Percentiles rank a stretch among this genome's conserved stretches.
Evolutionary conservation across 2,329 filamentous ascomycete species (phyloP).

Genomic region (Fusarium duplospermum): DNA sequence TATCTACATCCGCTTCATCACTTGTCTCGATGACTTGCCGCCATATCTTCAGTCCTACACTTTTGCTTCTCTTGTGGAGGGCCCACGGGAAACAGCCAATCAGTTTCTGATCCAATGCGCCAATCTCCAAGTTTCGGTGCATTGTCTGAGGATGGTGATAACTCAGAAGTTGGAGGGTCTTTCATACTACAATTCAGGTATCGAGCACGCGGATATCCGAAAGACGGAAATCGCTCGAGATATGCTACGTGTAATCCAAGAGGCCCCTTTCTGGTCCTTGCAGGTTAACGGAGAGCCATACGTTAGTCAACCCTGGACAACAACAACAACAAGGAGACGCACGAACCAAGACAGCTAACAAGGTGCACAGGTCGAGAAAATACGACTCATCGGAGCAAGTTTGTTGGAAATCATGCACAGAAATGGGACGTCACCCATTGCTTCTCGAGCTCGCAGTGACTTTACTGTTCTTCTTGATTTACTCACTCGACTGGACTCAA

Average conservation of each 20-base stretch:
- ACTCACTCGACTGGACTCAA: constrained; percentile 55
- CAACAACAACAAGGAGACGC: too few species aligned
- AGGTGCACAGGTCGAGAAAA: constrained; percentile 52
- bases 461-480: constrained; percentile 55
- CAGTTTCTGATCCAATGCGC: constrained; percentile 54
- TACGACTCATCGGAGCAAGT: constrained; percentile 53
- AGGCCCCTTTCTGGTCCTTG: constrained; percentile 56
- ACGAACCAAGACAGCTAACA: neutral
- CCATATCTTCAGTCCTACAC: constrained; percentile 49
- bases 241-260: constrained; percentile 54
- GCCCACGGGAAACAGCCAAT: constrained; percentile 37
- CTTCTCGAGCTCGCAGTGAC: constrained; percentile 52
- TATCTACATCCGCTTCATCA: constrained; percentile 54
- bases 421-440: constrained; percentile 51
- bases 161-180: constrained; percentile 51
- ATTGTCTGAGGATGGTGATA: constrained; percentile 57
- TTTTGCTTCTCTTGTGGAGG: constrained; percentile 25
- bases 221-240: constrained; percentile 58
- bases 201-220: constrained; percentile 47
- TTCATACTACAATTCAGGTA: constrained; percentile 45
- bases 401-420: constrained; percentile 54
- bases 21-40: constrained; percentile 54
- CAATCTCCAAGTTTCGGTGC: constrained; percentile 54
- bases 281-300: constrained; percentile 55
- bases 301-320: constrained; percentile 38